Percentiles rank a stretch among this genome's conserved stretches.
phyloP scores from a whole-genome alignment of 257 asterid species.

The Nicotiana tomentosiformis region DNA sequence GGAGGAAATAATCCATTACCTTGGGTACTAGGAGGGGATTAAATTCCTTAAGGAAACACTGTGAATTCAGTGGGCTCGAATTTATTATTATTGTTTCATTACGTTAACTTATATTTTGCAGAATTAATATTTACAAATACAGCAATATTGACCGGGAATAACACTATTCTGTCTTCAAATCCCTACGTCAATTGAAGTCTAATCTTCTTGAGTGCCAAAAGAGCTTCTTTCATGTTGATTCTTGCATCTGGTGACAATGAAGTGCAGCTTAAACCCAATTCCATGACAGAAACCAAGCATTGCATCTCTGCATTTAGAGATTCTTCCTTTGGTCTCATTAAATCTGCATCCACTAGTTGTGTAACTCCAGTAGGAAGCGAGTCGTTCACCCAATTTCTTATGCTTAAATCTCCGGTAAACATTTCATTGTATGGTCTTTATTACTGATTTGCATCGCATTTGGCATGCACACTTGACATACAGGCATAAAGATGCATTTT shows the following conservation, averaged over 20 bases:
- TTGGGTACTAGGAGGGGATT: too few relatives aligned
- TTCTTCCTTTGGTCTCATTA: conserved; percentile 12
- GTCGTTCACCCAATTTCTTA: conserved; percentile 7
- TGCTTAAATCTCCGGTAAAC: conserved; percentile 14
- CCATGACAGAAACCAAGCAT: conserved; percentile 12
- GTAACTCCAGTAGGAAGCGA: neutral
- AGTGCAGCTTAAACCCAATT: conserved; percentile 27
- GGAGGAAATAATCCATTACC: too few relatives aligned
- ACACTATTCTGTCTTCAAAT: neutral
- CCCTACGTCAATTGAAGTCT: neutral
- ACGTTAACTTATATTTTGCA: too few relatives aligned
- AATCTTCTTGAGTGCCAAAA: conserved; percentile 17
- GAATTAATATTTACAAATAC: too few relatives aligned
- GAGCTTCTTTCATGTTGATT: conserved; percentile 20
- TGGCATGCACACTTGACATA: too few relatives aligned
- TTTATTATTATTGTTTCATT: too few relatives aligned
- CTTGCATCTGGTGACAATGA: conserved; percentile 17
- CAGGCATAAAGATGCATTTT: too few relatives aligned
- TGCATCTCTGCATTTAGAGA: neutral
- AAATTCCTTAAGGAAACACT: too few relatives aligned
- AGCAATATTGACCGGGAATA: too few relatives aligned
- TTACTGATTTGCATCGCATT: too few relatives aligned
- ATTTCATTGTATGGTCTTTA: neutral
- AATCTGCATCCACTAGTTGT: conserved; percentile 11
- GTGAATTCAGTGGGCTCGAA: too few relatives aligned